Base-by-base conservation (phyloP, 225 moss, liverwort and hornwort genomes). In the Neckera pumila region DNA sequence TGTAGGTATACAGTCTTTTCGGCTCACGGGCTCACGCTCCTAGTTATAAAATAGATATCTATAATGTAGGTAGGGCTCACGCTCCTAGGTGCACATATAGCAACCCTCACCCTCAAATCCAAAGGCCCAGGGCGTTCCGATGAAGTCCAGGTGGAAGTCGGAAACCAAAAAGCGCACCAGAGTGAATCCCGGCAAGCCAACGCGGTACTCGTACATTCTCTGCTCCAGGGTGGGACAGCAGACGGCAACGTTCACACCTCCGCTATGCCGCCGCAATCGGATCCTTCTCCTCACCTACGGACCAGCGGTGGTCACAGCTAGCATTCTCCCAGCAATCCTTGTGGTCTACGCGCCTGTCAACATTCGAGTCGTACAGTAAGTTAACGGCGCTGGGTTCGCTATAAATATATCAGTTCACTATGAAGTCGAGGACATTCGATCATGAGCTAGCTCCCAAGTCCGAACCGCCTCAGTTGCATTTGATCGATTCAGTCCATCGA, bases 121-220 rank as follows among this genome's bases (percentile, higher is more conserved):
- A 14, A 61, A 21, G 43, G 80, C 61, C 14, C 6, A 42, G 43
- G 60, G 4, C 26, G 27, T 57, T 49, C 79, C 38, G 4, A n/a
- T 34, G 78, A 56, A 77, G 7, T 26, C 57, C 78, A 78, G 26
- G 57, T n/a, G 77, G n/a, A 16, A 56, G 78, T n/a, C 77, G 40
- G 40, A 58, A 19, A 18, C 42, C 8, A 13, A 1, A 9, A 38
- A 38, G 25, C 23, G 0, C 30, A 1, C 2, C 2, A 3, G 80
- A 42, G 61, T 31, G 31, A 80, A 80, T 79, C 3, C 18, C 28
- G 5, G 13, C 9, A 43, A 21, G 80, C 61, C 80, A 80, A 80
- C 61, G 80, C 61, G 80, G 61, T 2, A 80, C 80, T 20, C 3
- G 42, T 19, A 80, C 60, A 80, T 59, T 80, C 60, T 16, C 9